Conservation (phyloP, 164 flowering plant genomes). For the Amborella trichopoda region DNA sequence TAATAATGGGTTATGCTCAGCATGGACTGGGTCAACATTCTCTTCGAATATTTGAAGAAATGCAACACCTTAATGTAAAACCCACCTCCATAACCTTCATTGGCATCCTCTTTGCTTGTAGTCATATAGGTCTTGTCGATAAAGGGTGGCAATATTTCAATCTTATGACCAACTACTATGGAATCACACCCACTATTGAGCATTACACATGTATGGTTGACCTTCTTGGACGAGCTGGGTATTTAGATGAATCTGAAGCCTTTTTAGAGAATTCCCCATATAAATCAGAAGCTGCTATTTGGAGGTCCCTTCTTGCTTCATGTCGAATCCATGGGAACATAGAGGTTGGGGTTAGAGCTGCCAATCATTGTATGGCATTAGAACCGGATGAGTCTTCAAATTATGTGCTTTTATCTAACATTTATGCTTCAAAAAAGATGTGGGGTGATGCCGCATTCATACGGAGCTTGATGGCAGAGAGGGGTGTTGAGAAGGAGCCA, state of each 20-base stretch:
- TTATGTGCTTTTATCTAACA: constrained; percentile 7
- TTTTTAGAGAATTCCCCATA: constrained; percentile 4
- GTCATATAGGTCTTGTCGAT: constrained; percentile 4
- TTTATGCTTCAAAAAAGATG: constrained; percentile 3
- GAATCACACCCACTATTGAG: constrained; percentile 4
- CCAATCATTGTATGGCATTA: not conserved
- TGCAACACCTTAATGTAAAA: not conserved
- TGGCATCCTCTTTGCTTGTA: constrained; percentile 4
- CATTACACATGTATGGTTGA: constrained; percentile 6
- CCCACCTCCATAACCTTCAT: constrained; percentile 5
- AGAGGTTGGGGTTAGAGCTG: constrained; percentile 1
- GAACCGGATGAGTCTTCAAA: constrained; percentile 2
- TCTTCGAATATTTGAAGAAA: constrained; percentile 1
- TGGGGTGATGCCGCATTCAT: constrained; percentile 3
- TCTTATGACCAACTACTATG: not conserved
- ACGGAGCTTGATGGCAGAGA: constrained; percentile 3
- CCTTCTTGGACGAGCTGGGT: constrained; percentile 5
- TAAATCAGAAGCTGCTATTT: constrained; percentile 4
- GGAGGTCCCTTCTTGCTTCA: constrained; percentile 6
- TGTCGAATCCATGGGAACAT: constrained; percentile 3
- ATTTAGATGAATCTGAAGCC: constrained; percentile 1
- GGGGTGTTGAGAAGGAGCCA: constrained; percentile 3
- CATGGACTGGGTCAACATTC: constrained; percentile 3
- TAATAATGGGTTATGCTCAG: constrained; percentile 5
- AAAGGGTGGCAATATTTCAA: constrained; percentile 2